Conservation (phyloP, 208 protist species). For the Leishmania guyanensis region DNA sequence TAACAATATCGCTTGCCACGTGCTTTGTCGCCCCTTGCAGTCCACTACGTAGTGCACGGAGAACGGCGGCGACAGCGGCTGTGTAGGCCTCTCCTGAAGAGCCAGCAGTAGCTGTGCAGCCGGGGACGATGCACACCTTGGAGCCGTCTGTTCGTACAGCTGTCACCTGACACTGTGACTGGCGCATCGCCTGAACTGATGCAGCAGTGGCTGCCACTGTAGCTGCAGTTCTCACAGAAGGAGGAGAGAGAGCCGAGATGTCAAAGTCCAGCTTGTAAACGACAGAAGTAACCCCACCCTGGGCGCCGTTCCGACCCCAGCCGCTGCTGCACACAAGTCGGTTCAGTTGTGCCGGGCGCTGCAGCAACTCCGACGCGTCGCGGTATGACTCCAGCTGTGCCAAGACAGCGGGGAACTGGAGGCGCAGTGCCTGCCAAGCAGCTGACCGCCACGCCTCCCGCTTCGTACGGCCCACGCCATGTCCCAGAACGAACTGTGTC, state of each 20-base stretch:
- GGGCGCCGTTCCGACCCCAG: not conserved
- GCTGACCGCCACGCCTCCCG: slow-evolving; percentile 57
- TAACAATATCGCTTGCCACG: not conserved
- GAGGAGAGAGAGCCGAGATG: not conserved
- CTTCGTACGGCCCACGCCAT: slow-evolving; percentile 52
- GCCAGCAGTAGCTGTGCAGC: slow-evolving; percentile 1
- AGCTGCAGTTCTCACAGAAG: not conserved
- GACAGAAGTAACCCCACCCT: not conserved
- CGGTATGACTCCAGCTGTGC: slow-evolving; percentile 48
- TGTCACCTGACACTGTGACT: slow-evolving; percentile 6
- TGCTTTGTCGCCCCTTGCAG: not conserved
- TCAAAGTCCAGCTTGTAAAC: slow-evolving; percentile 14
- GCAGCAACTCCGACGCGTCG: slow-evolving; percentile 27
- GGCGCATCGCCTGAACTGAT: not conserved
- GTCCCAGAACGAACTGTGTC: slow-evolving; percentile 45
- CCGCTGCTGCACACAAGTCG: slow-evolving; percentile 5
- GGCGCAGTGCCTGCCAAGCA: slow-evolving; percentile 49
- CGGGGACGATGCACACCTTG: slow-evolving; percentile 10
- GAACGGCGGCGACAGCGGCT: slow-evolving; percentile 9
- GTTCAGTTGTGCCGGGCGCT: slow-evolving; percentile 21
- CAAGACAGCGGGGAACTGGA: slow-evolving; percentile 51
- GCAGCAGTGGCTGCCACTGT: not conserved
- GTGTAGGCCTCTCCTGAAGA: slow-evolving; percentile 21
- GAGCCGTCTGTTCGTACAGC: slow-evolving; percentile 6
- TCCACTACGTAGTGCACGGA: not conserved